These are phyloP conservation scores for Plasmodium gaboni DNA, from an alignment of 169 alveolate species.

Conservation along the genomic window DNA sequence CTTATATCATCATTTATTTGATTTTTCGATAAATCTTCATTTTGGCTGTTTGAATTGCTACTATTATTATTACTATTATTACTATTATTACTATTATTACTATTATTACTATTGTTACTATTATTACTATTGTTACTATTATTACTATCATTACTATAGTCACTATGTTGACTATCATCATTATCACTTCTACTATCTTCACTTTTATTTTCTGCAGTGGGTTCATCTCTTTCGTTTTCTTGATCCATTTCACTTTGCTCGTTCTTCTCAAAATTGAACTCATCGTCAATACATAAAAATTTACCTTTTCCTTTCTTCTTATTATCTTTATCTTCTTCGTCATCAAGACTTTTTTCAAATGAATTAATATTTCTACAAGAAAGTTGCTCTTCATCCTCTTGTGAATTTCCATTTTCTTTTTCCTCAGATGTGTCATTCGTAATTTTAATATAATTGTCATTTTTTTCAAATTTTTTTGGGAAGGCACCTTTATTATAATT, in stretches of 20 bases:
- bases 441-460: slow-evolving; percentile 25
- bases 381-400: not conserved
- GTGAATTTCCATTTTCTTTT: not conserved
- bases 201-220: not conserved
- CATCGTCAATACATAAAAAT: not conserved
- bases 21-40: not conserved
- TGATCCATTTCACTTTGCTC: not conserved
- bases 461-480: slow-evolving; percentile 5
- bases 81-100: not conserved
- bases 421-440: slow-evolving; percentile 12
- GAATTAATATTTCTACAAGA: not conserved
- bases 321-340: not conserved
- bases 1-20: not conserved
- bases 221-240: not conserved
- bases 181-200: slow-evolving; percentile 13
- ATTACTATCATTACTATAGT: not conserved
- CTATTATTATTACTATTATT: not conserved
- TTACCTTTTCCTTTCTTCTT: slow-evolving; percentile 6
- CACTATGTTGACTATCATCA: not conserved
- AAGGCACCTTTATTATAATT: slow-evolving; percentile 28
- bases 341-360: slow-evolving; percentile 8
- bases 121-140: not conserved
- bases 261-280: not conserved
- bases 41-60: not conserved
- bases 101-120: not conserved